These are phyloP conservation scores for Neostapfia colusana DNA, from an alignment of 176 grass and related monocot genomes.

Conservation along the genomic window DNA sequence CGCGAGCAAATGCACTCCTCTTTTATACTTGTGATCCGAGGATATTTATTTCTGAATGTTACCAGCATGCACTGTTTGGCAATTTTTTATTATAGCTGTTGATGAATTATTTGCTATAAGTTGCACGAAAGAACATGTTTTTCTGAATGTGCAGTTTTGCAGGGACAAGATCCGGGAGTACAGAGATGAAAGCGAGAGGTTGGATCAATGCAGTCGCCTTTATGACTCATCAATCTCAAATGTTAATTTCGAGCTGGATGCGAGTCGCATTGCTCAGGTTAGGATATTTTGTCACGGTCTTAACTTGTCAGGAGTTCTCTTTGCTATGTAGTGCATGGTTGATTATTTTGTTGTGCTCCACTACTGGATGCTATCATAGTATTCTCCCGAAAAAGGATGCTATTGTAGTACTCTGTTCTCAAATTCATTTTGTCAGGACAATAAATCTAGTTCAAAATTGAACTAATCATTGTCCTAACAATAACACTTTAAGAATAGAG, in stretches of 20 bases:
- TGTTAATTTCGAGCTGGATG: slow-evolving; percentile 79
- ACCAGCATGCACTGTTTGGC: neutral
- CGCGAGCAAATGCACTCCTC: neutral
- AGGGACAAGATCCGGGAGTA: slow-evolving; percentile 78
- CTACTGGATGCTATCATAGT: neutral
- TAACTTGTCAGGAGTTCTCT: neutral
- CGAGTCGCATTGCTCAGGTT: slow-evolving; percentile 82
- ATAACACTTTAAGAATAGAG: no score
- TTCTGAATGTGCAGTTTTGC: slow-evolving; percentile 31
- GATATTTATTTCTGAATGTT: neutral
- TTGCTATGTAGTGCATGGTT: slow-evolving; percentile 20
- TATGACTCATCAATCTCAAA: slow-evolving; percentile 78
- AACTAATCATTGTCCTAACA: no score
- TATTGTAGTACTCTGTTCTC: no score
- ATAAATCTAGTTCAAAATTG: no score
- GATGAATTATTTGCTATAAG: slow-evolving; percentile 3
- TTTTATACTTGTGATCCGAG: neutral
- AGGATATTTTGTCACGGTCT: neutral
- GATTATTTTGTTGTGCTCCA: slow-evolving; percentile 11
- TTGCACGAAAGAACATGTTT: neutral
- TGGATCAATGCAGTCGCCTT: slow-evolving; percentile 84
- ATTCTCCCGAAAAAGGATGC: neutral
- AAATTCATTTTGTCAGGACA: no score
- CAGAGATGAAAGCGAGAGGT: slow-evolving; percentile 83
- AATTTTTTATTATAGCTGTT: neutral